Base-by-base conservation (phyloP, 2,329 filamentous ascomycete genomes). In the Aspergillus versicolor region DNA sequence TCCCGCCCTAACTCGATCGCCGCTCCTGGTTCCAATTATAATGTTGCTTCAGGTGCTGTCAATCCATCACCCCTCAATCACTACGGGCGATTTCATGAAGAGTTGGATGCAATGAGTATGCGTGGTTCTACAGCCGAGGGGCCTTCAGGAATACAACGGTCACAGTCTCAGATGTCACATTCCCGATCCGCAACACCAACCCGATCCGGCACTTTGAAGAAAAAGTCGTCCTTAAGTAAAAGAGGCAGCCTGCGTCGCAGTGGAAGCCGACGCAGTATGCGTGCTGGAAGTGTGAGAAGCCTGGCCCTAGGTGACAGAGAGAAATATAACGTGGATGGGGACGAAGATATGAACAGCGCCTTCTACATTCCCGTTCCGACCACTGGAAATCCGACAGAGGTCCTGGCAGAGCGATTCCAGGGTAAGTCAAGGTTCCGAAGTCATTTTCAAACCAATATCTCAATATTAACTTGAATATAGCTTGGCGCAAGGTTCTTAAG, bases 401-500 rank as follows among this genome's bases (percentile, higher is more conserved):
- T 90, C 50, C 81, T 99, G 30, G 89, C 91, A 43, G 90, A 87
- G 66, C 85, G 94, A 54, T 99, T 99, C 72, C 90, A 97, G 80
- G 84, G 92, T 92, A 81, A 59, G 84, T 21, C 49, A 19, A 40
- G 30, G 30, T 37, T 24, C n/a, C 13, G 19, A 47, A 37, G 45
- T 22, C 22, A 34, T 51, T 55, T 27, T 30, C 41, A 13, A n/a
- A n/a, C 42, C 67, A 57, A 67, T 44, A 3, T 24, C 38, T 15
- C 11, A 34, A 62, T 6, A 41, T 34, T 52, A 11, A 30, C 27
- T 11, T 30, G 27, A 30, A 30, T 30, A 4, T 30, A 95, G 92
- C 90, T 51, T 99, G 94, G 94, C 86, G 94, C 67, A 96, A 96
- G 78, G 84, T 97, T 13, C 83, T 99, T 52, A 97, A 97, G 73